A percentile compares a stretch with the other conserved stretches of the same genome.
Conservation (phyloP, 1,139 yeast species). For the Candida tunisiensis region DNA sequence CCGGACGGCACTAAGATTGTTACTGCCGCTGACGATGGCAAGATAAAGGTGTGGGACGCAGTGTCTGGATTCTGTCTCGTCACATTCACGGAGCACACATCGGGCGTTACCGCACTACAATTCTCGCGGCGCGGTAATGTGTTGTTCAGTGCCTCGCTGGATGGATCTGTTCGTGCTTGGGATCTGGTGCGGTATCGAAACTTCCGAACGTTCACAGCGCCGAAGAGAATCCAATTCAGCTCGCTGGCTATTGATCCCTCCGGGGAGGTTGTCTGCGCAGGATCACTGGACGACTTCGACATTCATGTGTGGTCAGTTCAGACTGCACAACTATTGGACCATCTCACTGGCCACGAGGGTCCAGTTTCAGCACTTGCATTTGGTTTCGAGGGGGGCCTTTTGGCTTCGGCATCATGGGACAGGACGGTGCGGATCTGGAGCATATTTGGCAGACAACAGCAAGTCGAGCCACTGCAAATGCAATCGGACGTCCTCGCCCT, state of each 20-base stretch:
- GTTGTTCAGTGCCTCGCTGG: conserved; percentile 76
- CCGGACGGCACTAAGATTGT: conserved; percentile 91
- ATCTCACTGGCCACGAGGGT: conserved; percentile 86
- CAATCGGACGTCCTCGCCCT: conserved; percentile 75
- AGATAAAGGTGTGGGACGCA: conserved; percentile 92
- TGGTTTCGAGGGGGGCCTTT: conserved; percentile 55
- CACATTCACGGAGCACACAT: conserved; percentile 81
- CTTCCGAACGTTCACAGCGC: conserved; percentile 85
- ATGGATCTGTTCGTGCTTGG: conserved; percentile 97
- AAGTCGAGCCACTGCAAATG: conserved; percentile 81
- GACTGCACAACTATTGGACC: conserved; percentile 79
- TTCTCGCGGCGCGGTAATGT: conserved; percentile 85
- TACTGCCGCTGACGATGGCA: conserved; percentile 95
- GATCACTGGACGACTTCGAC: conserved; percentile 78
- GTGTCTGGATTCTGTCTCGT: conserved; percentile 83
- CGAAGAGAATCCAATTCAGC: conserved; percentile 74
- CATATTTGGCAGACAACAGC: conserved; percentile 60
- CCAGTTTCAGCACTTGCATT: conserved; percentile 83
- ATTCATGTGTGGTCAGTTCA: conserved; percentile 97
- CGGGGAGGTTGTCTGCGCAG: conserved; percentile 94
- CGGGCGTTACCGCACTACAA: conserved; percentile 76
- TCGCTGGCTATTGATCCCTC: conserved; percentile 92
- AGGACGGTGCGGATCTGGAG: conserved; percentile 88
- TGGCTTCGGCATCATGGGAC: conserved; percentile 97
- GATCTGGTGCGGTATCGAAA: conserved; percentile 86